Evolutionary conservation across 148 eudicot genomes (phyloP), one percentile per base, ranked within the genome.

Genomic region (Rhododendron simsii): DNA sequence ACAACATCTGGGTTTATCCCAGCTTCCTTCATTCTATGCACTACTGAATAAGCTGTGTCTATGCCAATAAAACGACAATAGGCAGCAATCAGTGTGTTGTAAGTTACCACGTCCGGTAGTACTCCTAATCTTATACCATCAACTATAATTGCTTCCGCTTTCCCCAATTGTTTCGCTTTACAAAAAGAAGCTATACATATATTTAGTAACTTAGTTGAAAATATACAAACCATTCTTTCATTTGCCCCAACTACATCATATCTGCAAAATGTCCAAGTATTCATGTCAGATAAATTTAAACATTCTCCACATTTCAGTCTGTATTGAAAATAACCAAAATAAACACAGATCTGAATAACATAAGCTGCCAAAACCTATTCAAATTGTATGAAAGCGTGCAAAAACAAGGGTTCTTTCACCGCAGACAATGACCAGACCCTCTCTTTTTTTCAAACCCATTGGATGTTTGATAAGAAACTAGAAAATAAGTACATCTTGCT

Each of bases 111-210:
- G 91, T 96, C 88, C 0, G 99, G 99, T 45, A 94, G 86, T 9
- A 95, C 92, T 47, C 99, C 99, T 84, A 96, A 80, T 90, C 94
- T 89, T 84, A 96, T 93, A 86, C 94, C 96, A 91, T 94, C 98
- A 84, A 96, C 89, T 45, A 96, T 33, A 26, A 92, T 89, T 61
- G 89, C 87, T 90, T 96, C 99, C 28, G 98, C 99, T 89, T 92
- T 94, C 89, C 93, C 93, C 90, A 95, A 81, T 84, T 90, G 88
- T 86, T 85, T 88, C 57, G 87, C 89, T 93, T 90, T 94, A 90
- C 99, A 95, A 33, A 93, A 88, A 41, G 95, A 92, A 67, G 96
- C 89, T 85, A 96, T 87, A 81, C 96, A 94, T 85, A 94, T 93
- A 83, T 96, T 96, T 86, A 96, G 73, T 78, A 95, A 87, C 90